A percentile compares a stretch with the other conserved stretches of the same genome.
Conservation (phyloP, 1,284 basidiomycete genomes). For the Amylostereum areolatum region DNA sequence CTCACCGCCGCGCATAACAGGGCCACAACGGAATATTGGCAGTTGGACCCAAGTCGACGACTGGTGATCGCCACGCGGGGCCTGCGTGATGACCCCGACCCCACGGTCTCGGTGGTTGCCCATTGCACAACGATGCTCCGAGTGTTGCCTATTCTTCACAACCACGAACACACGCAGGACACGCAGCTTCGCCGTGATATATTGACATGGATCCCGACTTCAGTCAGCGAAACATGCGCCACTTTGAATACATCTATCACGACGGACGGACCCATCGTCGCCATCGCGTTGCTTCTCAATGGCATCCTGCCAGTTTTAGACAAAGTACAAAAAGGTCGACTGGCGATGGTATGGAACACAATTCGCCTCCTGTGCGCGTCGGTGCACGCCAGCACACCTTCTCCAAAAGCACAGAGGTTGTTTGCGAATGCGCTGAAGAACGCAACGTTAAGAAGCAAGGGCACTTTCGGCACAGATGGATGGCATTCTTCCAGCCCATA, state of each 20-base stretch:
- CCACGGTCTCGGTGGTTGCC: background rate
- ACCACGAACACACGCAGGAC: background rate
- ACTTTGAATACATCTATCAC: background rate
- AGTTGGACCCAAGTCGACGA: background rate
- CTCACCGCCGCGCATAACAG: background rate
- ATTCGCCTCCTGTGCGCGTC: background rate
- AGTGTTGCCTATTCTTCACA: background rate
- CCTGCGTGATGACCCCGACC: background rate
- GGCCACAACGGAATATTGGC: background rate
- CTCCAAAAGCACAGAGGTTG: background rate
- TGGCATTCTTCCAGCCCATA: too few relatives aligned
- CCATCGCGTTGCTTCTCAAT: background rate
- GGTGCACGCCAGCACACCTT: background rate
- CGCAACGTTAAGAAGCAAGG: background rate
- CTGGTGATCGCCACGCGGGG: background rate
- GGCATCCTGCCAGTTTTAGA: background rate
- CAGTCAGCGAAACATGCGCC: background rate
- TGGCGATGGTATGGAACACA: background rate
- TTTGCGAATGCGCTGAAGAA: background rate
- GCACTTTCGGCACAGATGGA: too few relatives aligned
- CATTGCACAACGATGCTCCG: background rate
- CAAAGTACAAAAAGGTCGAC: background rate
- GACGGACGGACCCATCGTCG: background rate
- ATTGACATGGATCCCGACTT: background rate
- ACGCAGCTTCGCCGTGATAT: background rate